Evolutionary conservation across 2,329 filamentous ascomycete genomes (phyloP).

Genomic region (Sordariomycetes sp.): DNA sequence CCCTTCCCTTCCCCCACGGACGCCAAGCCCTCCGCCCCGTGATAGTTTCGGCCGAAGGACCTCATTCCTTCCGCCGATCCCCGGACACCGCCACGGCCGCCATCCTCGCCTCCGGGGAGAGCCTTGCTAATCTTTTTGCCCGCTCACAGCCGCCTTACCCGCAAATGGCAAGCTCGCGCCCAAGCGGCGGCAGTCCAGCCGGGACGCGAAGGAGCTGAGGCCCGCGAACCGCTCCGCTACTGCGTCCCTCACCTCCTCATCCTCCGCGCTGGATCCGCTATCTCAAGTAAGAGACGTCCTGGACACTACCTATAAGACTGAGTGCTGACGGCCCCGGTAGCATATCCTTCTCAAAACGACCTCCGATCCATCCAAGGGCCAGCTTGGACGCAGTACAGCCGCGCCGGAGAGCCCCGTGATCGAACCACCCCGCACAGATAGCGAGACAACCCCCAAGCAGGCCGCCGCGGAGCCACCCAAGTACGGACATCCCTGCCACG

Average conservation of each 20-base stretch:
- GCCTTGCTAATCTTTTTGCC: neutral
- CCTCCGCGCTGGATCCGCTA: constrained; percentile 16
- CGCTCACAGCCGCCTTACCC: neutral
- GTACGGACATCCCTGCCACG: constrained; percentile 2
- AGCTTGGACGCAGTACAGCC: constrained; percentile 32
- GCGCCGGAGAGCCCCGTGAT: constrained; percentile 39
- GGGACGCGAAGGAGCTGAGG: constrained; percentile 7
- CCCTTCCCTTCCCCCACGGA: constrained; percentile 5
- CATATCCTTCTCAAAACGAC: constrained; percentile 59
- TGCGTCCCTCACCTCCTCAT: constrained; percentile 6
- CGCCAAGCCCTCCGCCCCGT: neutral
- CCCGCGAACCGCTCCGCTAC: constrained; percentile 8
- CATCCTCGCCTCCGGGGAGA: neutral
- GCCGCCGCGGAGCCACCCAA: constrained; percentile 15
- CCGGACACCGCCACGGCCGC: neutral
- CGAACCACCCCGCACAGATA: constrained; percentile 28
- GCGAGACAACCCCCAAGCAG: constrained; percentile 28
- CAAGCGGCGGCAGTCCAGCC: constrained; percentile 1
- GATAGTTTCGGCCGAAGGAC: neutral
- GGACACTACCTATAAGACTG: neutral
- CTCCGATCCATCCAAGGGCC: constrained; percentile 46
- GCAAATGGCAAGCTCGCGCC: constrained; percentile 4
- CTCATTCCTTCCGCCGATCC: neutral
- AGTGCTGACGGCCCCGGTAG: constrained; percentile 17
- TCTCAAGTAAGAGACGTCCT: constrained; percentile 14